Evolutionary conservation across 306 rosid genomes (phyloP).

Genomic region (Quercus variabilis): DNA sequence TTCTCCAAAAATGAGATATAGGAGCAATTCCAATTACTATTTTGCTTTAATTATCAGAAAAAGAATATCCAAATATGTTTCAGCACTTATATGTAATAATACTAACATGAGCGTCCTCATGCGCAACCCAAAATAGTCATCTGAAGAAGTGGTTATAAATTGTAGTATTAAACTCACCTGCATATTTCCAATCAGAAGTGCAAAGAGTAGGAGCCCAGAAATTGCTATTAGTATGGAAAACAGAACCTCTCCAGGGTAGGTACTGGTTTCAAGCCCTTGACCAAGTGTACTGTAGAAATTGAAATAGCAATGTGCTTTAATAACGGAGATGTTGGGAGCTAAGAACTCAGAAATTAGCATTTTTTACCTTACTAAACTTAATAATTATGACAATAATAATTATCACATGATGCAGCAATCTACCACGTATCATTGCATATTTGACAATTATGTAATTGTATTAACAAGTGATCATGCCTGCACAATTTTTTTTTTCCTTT

Average conservation of each 20-base stretch:
- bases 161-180: slow-evolving; percentile 47
- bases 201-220: slow-evolving; percentile 71
- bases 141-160: background rate
- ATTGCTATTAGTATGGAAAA: slow-evolving; percentile 76
- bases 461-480: background rate
- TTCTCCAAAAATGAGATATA: no score
- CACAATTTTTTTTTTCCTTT: background rate
- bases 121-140: background rate
- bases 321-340: background rate
- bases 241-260: slow-evolving; percentile 65
- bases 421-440: background rate
- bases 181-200: slow-evolving; percentile 86
- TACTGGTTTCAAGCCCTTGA: slow-evolving; percentile 85
- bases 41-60: no score
- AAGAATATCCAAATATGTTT: no score
- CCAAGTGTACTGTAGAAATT: slow-evolving; percentile 77
- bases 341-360: background rate
- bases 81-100: no score
- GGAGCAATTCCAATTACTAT: no score
- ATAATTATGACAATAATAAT: background rate
- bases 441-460: background rate
- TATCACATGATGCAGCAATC: background rate
- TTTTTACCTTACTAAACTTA: background rate
- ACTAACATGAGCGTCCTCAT: background rate
- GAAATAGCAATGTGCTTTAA: slow-evolving; percentile 20